Percentiles rank a stretch among this genome's conserved stretches.
phyloP scores from a whole-genome alignment of 176 grass and related monocot genomes.

The Aegilops longissima region DNA sequence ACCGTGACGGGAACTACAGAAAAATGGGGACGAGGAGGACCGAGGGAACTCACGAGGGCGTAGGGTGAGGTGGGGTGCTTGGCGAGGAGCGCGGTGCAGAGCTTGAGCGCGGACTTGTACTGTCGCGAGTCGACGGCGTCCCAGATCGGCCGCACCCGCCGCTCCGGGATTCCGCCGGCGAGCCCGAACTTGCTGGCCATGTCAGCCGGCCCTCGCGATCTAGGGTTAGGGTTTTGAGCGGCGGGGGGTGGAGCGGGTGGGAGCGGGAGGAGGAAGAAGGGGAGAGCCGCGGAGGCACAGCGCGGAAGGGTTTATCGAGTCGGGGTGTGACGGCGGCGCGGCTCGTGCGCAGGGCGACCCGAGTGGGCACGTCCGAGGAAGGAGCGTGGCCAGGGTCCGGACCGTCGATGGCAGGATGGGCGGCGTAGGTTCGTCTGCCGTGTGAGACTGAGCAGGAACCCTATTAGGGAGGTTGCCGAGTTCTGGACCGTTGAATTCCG shows the following conservation, averaged over 20 bases:
- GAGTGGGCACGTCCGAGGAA: slow-evolving; percentile 26
- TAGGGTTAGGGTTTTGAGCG: slow-evolving; percentile 56
- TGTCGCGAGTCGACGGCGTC: slow-evolving; percentile 94
- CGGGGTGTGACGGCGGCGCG: slow-evolving; percentile 27
- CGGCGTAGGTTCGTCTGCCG: background rate
- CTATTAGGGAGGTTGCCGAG: background rate
- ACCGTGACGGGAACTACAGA: background rate
- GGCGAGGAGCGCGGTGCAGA: slow-evolving; percentile 57
- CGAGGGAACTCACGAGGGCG: slow-evolving; percentile 62
- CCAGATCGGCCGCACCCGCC: slow-evolving; percentile 92
- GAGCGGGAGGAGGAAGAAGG: background rate
- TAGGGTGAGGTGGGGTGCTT: slow-evolving; percentile 90
- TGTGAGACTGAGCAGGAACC: background rate
- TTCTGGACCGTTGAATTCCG: background rate
- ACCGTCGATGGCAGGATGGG: background rate
- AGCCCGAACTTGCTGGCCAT: slow-evolving; percentile 92
- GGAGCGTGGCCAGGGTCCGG: background rate
- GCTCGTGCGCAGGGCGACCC: background rate
- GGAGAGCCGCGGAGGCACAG: slow-evolving; percentile 5
- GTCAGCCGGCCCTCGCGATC: slow-evolving; percentile 5
- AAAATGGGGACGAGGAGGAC: background rate
- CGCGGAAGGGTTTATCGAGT: slow-evolving; percentile 50
- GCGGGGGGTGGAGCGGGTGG: background rate
- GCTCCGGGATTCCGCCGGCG: slow-evolving; percentile 88
- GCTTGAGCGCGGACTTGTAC: slow-evolving; percentile 84